phyloP scores from a whole-genome alignment of 108 stramenopile genomes.

The Nannochloropsis gaditana region DNA sequence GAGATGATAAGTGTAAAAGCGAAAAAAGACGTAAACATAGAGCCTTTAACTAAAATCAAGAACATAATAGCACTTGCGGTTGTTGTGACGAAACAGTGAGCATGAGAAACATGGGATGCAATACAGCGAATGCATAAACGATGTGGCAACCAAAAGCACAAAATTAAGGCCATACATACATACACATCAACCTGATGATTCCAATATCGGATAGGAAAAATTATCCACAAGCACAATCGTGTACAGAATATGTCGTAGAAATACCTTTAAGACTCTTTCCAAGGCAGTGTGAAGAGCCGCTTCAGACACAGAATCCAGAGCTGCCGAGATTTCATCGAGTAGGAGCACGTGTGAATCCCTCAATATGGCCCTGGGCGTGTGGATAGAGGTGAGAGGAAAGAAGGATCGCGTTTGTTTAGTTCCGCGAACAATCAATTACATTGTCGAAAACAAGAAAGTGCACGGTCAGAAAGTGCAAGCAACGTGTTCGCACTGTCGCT shows the following conservation, averaged over 20 bases:
- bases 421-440: no score
- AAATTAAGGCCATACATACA: neutral
- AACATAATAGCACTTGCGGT: neutral
- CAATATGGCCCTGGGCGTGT: conserved; percentile 15
- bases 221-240: neutral
- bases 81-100: neutral
- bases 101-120: neutral
- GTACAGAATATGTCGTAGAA: neutral
- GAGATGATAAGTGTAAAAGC: neutral
- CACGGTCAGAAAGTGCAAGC: neutral
- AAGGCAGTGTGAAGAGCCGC: conserved; percentile 32
- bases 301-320: conserved; percentile 71
- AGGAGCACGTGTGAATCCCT: conserved; percentile 57
- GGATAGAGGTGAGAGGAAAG: neutral
- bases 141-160: neutral
- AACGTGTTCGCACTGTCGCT: neutral
- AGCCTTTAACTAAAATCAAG: neutral
- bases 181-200: neutral
- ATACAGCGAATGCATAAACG: neutral
- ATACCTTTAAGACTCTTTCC: neutral
- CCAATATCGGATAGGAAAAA: neutral
- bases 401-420: neutral
- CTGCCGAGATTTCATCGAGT: conserved; percentile 79
- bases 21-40: neutral
- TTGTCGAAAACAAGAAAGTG: no score